A percentile compares a stretch with the other conserved stretches of the same genome.
phyloP scores from a whole-genome alignment of 2,329 filamentous ascomycete species.

The Xylariaceae sp. region DNA sequence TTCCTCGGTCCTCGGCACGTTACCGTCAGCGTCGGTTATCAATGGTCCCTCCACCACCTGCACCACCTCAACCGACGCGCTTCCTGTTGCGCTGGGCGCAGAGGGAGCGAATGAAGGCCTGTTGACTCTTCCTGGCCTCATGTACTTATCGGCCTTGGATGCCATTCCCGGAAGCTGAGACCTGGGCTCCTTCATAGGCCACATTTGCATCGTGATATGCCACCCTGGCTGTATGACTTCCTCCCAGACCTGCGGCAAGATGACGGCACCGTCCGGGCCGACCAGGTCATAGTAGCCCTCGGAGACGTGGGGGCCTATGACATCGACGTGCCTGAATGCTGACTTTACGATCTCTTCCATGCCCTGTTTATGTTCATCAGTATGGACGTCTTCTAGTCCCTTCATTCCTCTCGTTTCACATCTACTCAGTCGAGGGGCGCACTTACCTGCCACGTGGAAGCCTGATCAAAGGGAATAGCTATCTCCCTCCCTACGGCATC shows the following conservation, averaged over 20 bases:
- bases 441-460: conserved; percentile 11
- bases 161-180: background rate
- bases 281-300: conserved; percentile 72
- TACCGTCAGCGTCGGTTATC: no score
- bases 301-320: conserved; percentile 65
- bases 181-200: conserved; percentile 36
- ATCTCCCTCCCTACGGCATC: conserved; percentile 15
- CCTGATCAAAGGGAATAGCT: conserved; percentile 10
- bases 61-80: no score
- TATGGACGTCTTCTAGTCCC: no score
- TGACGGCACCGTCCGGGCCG: conserved; percentile 71
- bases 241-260: conserved; percentile 73
- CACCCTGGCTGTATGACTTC: conserved; percentile 70
- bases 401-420: background rate
- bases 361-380: conserved; percentile 42
- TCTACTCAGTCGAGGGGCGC: no score
- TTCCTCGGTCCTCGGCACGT: no score
- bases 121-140: no score
- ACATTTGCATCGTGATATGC: conserved; percentile 61
- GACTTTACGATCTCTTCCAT: conserved; percentile 79
- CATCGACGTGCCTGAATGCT: conserved; percentile 71
- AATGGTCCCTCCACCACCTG: no score
- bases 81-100: no score
- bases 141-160: no score
- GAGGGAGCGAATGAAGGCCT: no score